Evolutionary conservation across 345 rosid species (phyloP).

Genomic region (Lenwebbia sp.): DNA sequence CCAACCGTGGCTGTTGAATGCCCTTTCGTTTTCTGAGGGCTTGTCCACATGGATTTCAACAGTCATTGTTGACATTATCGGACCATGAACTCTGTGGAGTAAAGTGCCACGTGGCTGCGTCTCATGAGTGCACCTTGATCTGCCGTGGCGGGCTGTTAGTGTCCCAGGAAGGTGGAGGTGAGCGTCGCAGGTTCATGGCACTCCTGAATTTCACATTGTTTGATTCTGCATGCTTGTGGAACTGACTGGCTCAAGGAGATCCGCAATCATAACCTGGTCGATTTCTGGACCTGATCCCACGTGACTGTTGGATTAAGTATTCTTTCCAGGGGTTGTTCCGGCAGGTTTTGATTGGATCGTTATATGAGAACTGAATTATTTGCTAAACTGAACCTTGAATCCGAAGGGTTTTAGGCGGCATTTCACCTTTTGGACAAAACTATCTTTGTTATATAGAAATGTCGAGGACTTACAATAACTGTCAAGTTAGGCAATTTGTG

Average conservation of each 20-base stretch:
- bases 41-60: not conserved
- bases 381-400: not conserved
- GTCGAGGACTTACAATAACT: fast-evolving
- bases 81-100: not conserved
- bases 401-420: not conserved
- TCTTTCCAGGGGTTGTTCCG: not conserved
- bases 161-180: not conserved
- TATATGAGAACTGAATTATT: too few species aligned
- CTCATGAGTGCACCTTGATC: not conserved
- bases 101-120: not conserved
- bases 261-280: not conserved
- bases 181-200: not conserved
- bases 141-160: not conserved
- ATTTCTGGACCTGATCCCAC: not conserved
- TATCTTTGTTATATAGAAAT: not conserved
- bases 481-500: not conserved
- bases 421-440: not conserved
- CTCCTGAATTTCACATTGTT: not conserved
- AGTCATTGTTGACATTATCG: not conserved
- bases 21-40: not conserved
- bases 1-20: not conserved
- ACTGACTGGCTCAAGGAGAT: not conserved
- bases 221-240: not conserved
- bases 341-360: too few species aligned
- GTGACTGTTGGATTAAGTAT: not conserved